phyloP scores from a whole-genome alignment of 2,329 filamentous ascomycete genomes.

The Aureobasidium sp. region DNA sequence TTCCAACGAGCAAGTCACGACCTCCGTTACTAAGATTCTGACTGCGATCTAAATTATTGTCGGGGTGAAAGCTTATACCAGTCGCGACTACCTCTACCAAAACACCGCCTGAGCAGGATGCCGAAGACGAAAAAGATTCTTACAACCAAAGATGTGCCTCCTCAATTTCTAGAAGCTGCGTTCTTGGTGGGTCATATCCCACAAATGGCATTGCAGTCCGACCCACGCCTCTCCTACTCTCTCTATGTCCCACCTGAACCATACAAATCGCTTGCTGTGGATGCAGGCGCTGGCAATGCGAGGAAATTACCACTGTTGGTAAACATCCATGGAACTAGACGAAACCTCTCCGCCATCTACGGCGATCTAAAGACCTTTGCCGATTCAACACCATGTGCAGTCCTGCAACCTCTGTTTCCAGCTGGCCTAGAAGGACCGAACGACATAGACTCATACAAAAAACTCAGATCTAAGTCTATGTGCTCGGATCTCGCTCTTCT shows the following conservation, averaged over 20 bases:
- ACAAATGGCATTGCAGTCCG: conserved; percentile 5
- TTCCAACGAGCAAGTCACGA: background rate
- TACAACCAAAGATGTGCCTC: background rate
- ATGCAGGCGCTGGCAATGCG: background rate
- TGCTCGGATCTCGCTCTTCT: background rate
- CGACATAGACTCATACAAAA: conserved; percentile 13
- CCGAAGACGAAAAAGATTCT: background rate
- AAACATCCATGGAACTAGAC: conserved; percentile 7
- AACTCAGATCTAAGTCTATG: background rate
- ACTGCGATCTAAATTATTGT: background rate
- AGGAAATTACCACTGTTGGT: background rate
- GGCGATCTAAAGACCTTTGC: conserved; percentile 2
- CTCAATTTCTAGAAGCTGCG: background rate
- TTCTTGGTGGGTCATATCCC: background rate
- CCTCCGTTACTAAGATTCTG: background rate
- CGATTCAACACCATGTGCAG: background rate
- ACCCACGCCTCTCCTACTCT: conserved; percentile 1
- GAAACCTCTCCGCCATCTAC: conserved; percentile 7
- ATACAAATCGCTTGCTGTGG: background rate
- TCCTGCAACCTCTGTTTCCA: conserved; percentile 4
- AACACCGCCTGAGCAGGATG: background rate
- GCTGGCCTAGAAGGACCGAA: background rate
- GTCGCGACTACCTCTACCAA: background rate
- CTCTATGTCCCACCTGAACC: background rate
- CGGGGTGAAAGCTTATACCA: background rate